Conservation (phyloP, 495 filamentous ascomycete species). For the Penicillium nucicola region DNA sequence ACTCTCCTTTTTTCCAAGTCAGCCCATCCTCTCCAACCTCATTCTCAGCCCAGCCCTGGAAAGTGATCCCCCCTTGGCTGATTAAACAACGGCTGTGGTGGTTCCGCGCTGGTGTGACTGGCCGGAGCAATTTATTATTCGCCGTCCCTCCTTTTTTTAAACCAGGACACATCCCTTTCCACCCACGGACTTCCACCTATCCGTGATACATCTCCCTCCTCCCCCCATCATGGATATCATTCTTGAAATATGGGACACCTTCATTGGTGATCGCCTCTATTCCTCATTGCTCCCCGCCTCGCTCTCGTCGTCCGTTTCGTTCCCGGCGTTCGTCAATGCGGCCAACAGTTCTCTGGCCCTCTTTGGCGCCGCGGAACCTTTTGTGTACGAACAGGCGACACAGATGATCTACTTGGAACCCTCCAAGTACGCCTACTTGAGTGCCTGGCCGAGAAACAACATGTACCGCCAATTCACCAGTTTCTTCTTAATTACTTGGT, state of each 20-base stretch:
- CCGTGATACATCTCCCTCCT: too few species aligned
- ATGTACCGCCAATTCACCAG: slow-evolving; percentile 72
- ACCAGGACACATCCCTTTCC: background rate
- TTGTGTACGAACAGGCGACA: slow-evolving; percentile 71
- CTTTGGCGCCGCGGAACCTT: slow-evolving; percentile 42
- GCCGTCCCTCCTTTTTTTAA: slow-evolving; percentile 13
- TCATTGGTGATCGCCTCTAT: slow-evolving; percentile 79
- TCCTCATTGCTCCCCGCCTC: slow-evolving; percentile 64
- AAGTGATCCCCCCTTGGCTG: slow-evolving; percentile 6
- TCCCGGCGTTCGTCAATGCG: slow-evolving; percentile 38
- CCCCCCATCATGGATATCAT: slow-evolving; percentile 75
- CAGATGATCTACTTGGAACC: slow-evolving; percentile 68
- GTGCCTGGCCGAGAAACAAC: slow-evolving; percentile 76
- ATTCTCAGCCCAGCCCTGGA: too few species aligned
- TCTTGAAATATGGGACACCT: slow-evolving; percentile 81
- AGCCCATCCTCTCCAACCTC: background rate
- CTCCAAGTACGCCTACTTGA: slow-evolving; percentile 75
- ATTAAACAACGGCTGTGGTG: slow-evolving; percentile 28
- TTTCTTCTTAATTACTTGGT: slow-evolving; percentile 86
- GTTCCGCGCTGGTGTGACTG: slow-evolving; percentile 46
- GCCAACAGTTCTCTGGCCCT: slow-evolving; percentile 41
- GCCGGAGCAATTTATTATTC: slow-evolving; percentile 24
- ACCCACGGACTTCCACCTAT: background rate
- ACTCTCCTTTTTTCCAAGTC: too few species aligned
- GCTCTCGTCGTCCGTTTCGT: slow-evolving; percentile 44